Conservation (phyloP, 2,329 filamentous ascomycete species). For the Daldinia sp. region DNA sequence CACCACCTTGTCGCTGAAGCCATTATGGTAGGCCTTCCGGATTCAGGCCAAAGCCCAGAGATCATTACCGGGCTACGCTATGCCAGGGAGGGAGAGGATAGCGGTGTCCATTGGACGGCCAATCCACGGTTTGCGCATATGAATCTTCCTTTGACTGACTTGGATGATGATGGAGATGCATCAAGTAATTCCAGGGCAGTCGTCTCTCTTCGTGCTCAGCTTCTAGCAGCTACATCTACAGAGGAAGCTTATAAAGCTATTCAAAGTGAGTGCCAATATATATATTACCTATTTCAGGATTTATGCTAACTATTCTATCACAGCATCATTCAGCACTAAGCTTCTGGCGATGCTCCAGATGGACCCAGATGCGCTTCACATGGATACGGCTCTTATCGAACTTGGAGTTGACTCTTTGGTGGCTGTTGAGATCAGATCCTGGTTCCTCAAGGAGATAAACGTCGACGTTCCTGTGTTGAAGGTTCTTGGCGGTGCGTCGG, state of each 20-base stretch:
- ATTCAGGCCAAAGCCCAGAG: background rate
- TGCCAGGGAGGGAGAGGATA: background rate
- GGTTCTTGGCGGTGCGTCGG: slow-evolving; percentile 36
- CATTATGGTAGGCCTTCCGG: background rate
- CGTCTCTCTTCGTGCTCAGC: too few relatives aligned
- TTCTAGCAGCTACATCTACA: too few relatives aligned
- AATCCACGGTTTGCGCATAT: too few relatives aligned
- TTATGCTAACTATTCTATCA: too few relatives aligned
- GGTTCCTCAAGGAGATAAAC: slow-evolving; percentile 56
- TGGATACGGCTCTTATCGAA: slow-evolving; percentile 29
- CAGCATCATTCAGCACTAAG: background rate
- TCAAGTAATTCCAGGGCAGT: too few relatives aligned
- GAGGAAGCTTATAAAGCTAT: too few relatives aligned
- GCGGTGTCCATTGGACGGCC: too few relatives aligned
- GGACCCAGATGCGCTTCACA: background rate
- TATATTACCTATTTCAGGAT: too few relatives aligned
- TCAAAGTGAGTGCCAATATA: too few relatives aligned
- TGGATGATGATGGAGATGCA: too few relatives aligned
- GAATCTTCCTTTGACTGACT: too few relatives aligned
- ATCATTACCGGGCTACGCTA: background rate
- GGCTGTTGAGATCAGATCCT: slow-evolving; percentile 52
- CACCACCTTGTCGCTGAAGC: slow-evolving; percentile 14
- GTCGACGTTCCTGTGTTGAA: slow-evolving; percentile 57
- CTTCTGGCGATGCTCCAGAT: background rate
- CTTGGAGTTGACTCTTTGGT: slow-evolving; percentile 46